Base-by-base conservation (phyloP, 805 yeast genomes). In the Ogataea minuta region DNA sequence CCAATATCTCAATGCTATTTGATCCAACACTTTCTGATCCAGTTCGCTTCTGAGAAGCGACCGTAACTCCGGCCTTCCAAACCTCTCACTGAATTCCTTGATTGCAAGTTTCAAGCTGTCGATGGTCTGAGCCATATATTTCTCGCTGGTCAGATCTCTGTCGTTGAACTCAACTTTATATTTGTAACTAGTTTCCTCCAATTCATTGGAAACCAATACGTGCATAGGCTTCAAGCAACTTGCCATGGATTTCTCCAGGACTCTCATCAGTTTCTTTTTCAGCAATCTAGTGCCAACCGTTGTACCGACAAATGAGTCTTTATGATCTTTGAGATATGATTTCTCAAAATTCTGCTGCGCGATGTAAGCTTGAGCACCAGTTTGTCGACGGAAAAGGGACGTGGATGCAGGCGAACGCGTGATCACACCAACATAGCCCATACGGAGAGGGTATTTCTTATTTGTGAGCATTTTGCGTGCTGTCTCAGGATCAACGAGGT, bases 401-500 rank as follows among this genome's bases (percentile, higher is more conserved):
- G 59, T 55, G 13, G 54, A 35, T 8, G 52, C 39, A 56, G 66
- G 95, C 0, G 85, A 74, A 49, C 79, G 84, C 2, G 97, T 86
- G 13, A 95, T 83, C n/a, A 95, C 98, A 41, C 99, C 99, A 14
- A 93, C 98, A 59, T 93, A 93, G 0, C 99, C 99, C 95, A 93
- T 86, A 53, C 76, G 80, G 45, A 93, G 68, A 0, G 99, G 98
- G 55, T 95, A 95, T 54, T 81, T 85, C 48, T 74, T 79, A 62
- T 91, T 91, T 20, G 75, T 72, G 44, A 93, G 67, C 14, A 86
- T 76, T 6, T 67, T 70, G 34, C 77, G 74, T 0, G 96, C 99
- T 11, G 70, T 62, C 31, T 72, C 74, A 0, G 96, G 84, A 16
- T 81, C 84, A 2, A 95, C 95, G 37, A 93, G 71, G 63, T 93